Percentiles rank a stretch among this genome's conserved stretches.
Conservation (phyloP, 2,329 filamentous ascomycete genomes). For the Fusarium napiforme region DNA sequence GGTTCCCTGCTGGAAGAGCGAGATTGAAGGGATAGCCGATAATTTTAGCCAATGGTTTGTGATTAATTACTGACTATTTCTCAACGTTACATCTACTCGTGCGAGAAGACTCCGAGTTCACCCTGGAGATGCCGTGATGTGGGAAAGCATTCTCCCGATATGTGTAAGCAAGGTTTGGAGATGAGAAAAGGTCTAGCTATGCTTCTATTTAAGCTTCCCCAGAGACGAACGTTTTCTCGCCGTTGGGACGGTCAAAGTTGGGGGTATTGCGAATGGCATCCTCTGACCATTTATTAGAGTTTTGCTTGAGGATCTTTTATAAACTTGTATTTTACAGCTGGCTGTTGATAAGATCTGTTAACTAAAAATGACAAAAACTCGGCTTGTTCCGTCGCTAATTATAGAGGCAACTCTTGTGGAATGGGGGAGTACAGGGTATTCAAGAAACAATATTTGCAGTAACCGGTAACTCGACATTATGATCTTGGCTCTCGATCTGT, state of each 20-base stretch:
- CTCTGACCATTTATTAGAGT: neutral
- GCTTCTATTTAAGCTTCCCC: neutral
- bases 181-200: neutral
- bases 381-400: fast-evolving
- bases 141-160: neutral
- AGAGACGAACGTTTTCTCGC: fast-evolving
- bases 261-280: fast-evolving
- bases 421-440: neutral
- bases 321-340: fast-evolving
- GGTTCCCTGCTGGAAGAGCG: neutral
- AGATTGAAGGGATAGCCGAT: neutral
- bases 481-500: neutral
- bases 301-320: fast-evolving
- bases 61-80: neutral
- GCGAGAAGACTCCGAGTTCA: neutral
- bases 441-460: neutral
- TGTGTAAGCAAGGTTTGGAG: neutral
- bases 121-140: neutral
- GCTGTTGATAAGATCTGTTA: fast-evolving
- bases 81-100: neutral
- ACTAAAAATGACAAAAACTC: neutral
- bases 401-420: neutral
- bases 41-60: neutral
- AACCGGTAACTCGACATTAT: fast-evolving
- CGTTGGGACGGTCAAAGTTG: fast-evolving